Evolutionary conservation across 805 yeast species (phyloP).

Genomic region (Kluyveromyces siamensis): DNA sequence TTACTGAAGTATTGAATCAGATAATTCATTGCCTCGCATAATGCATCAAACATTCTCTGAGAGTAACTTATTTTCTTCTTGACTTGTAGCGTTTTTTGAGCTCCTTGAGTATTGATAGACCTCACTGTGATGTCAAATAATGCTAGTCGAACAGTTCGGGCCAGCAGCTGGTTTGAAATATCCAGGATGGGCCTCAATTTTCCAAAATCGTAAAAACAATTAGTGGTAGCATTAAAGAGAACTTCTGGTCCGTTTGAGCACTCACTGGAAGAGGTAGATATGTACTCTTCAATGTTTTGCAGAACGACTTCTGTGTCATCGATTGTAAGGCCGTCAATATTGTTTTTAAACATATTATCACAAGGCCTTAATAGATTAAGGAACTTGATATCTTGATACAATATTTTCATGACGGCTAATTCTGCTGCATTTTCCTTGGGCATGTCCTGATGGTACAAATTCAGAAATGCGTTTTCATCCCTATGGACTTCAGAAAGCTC

Average conservation of each 20-base stretch:
- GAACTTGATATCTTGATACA: background rate
- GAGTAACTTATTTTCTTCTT: background rate
- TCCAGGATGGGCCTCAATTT: background rate
- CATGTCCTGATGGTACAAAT: background rate
- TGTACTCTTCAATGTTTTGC: background rate
- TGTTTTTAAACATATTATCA: background rate
- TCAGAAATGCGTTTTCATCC: background rate
- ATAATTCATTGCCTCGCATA: background rate
- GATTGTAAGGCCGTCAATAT: background rate
- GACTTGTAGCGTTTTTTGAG: background rate
- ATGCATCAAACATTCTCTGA: background rate
- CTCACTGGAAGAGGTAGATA: background rate
- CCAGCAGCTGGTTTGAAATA: background rate
- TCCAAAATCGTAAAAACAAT: background rate
- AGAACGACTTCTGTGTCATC: background rate
- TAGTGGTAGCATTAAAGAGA: background rate
- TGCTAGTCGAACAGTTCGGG: background rate
- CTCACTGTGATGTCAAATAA: background rate
- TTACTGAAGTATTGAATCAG: background rate
- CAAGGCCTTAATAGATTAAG: background rate
- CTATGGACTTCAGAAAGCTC: background rate
- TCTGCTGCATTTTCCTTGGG: conserved; percentile 1
- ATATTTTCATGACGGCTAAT: background rate
- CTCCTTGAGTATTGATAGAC: background rate
- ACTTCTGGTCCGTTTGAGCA: background rate